Evolutionary conservation across 345 rosid genomes (phyloP).

Genomic region (Balakata baccata): DNA sequence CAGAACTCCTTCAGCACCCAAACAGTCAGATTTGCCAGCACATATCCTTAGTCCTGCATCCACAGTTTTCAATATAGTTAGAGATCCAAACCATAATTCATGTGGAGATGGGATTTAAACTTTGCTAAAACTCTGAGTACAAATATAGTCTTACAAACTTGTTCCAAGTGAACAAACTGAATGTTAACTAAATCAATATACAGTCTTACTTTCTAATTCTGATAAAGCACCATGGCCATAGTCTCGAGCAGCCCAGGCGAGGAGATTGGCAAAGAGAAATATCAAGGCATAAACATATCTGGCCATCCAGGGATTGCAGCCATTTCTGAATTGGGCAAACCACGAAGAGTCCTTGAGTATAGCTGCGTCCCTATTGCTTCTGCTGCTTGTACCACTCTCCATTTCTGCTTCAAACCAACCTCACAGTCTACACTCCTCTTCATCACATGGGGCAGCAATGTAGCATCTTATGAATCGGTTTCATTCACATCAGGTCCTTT

Average conservation of each 20-base stretch:
- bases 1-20: constrained; percentile 86
- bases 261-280: constrained; percentile 68
- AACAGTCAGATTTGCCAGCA: constrained; percentile 68
- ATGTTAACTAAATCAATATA: constrained; percentile 1
- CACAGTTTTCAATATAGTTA: constrained; percentile 6
- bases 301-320: constrained; percentile 93
- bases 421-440: constrained; percentile 24
- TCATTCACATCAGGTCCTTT: neutral
- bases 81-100: too few species aligned
- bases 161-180: neutral
- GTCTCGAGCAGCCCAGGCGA: constrained; percentile 91
- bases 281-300: constrained; percentile 78
- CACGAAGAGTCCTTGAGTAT: constrained; percentile 54
- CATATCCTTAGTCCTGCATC: constrained; percentile 67
- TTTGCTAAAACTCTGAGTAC: neutral
- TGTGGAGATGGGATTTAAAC: too few species aligned
- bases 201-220: constrained; percentile 67
- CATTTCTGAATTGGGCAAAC: constrained; percentile 74
- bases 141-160: neutral
- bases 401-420: constrained; percentile 37
- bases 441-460: constrained; percentile 38
- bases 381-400: constrained; percentile 49
- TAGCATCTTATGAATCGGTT: neutral
- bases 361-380: constrained; percentile 34
- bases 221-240: constrained; percentile 59